A percentile compares a stretch with the other conserved stretches of the same genome.
phyloP scores from a whole-genome alignment of 176 grass and related monocot species.

The Aegilops speltoides region DNA sequence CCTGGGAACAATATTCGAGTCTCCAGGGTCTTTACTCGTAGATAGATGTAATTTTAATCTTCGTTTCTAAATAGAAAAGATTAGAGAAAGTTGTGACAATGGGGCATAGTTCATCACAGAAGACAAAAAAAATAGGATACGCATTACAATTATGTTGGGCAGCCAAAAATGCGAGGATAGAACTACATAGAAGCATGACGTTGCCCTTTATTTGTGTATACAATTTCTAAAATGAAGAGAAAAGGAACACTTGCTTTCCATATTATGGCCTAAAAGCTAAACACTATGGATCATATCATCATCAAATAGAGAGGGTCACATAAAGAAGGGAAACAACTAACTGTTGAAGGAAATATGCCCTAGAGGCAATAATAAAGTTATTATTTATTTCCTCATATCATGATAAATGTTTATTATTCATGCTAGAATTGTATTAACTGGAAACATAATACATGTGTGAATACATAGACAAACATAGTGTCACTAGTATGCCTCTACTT shows the following conservation, averaged over 20 bases:
- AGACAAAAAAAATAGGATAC: background rate
- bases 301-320: background rate
- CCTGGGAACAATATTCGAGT: background rate
- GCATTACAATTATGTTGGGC: background rate
- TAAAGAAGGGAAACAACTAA: background rate
- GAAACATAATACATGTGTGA: no score
- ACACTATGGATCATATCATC: constrained; percentile 6
- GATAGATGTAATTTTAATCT: no score
- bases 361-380: no score
- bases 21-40: background rate
- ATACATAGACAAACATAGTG: no score
- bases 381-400: no score
- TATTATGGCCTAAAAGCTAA: background rate
- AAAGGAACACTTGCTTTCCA: background rate
- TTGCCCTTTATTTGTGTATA: background rate
- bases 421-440: no score
- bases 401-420: no score
- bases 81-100: background rate
- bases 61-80: background rate
- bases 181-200: background rate
- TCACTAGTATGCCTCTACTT: no score
- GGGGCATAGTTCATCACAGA: background rate
- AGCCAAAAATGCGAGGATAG: background rate
- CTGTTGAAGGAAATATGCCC: no score
- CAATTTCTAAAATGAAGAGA: constrained; percentile 9